A percentile compares a stretch with the other conserved stretches of the same genome.
These are phyloP conservation scores for Aspergillus fischeri DNA, from an alignment of 2,329 filamentous ascomycete species.

Conservation along the genomic window DNA sequence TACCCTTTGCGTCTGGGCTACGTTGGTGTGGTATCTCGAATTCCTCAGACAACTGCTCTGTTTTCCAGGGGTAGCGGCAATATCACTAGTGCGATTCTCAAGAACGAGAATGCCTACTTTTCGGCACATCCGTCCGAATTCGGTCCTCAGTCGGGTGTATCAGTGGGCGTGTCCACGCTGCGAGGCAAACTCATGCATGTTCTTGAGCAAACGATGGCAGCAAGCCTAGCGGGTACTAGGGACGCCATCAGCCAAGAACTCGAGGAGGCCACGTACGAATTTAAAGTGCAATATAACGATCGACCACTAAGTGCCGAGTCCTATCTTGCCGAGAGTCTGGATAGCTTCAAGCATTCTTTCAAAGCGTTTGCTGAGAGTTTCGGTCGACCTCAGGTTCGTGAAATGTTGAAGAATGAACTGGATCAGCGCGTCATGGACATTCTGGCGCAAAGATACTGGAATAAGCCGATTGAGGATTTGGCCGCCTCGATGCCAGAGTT, in stretches of 20 bases:
- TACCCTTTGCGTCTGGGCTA: constrained; percentile 95
- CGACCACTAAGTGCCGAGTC: constrained; percentile 91
- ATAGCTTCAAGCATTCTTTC: constrained; percentile 96
- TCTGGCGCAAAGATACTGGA: constrained; percentile 93
- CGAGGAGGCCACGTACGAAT: constrained; percentile 95
- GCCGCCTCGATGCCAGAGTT: constrained; percentile 60
- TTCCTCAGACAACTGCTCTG: constrained; percentile 63
- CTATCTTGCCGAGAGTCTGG: constrained; percentile 90
- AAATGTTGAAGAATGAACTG: constrained; percentile 84
- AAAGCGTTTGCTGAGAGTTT: constrained; percentile 89
- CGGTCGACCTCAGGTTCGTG: constrained; percentile 81
- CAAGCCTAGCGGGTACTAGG: constrained; percentile 80
- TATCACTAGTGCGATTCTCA: constrained; percentile 73
- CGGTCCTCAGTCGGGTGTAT: constrained; percentile 66
- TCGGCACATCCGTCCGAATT: constrained; percentile 77
- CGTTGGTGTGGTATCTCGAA: constrained; percentile 86
- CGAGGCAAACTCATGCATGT: constrained; percentile 97
- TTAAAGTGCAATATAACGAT: constrained; percentile 99
- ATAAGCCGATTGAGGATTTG: constrained; percentile 87
- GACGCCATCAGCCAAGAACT: constrained; percentile 93
- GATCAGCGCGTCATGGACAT: constrained; percentile 94
- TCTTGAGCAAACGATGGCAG: constrained; percentile 94
- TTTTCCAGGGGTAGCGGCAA: constrained; percentile 81
- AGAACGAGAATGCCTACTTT: constrained; percentile 87
- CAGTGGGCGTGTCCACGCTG: constrained; percentile 77